Percentiles rank a stretch among this genome's conserved stretches.
Conservation (phyloP, 371 early-diverging fungal genomes). For the Actinomucor elegans region DNA sequence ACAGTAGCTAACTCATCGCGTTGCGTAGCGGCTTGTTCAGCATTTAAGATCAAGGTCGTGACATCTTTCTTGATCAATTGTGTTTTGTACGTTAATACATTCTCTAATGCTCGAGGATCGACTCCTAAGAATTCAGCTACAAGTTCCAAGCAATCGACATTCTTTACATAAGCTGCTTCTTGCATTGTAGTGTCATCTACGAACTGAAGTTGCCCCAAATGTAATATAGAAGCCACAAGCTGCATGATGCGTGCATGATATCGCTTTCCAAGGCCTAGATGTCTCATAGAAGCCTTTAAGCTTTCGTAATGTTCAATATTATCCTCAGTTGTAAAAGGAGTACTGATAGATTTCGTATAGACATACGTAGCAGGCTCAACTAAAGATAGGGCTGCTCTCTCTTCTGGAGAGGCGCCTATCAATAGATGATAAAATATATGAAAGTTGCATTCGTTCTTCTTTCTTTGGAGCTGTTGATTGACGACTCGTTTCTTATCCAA, state of each 20-base stretch:
- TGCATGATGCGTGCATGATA: constrained; percentile 81
- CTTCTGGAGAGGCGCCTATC: constrained; percentile 39
- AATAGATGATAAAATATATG: constrained; percentile 91
- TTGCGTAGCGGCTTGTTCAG: constrained; percentile 69
- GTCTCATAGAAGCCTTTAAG: constrained; percentile 72
- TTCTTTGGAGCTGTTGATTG: constrained; percentile 44
- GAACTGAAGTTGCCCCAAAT: constrained; percentile 86
- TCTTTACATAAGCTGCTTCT: constrained; percentile 73
- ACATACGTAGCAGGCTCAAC: constrained; percentile 18
- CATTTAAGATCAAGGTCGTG: constrained; percentile 82
- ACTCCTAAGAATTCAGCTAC: constrained; percentile 89
- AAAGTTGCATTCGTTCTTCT: constrained; percentile 73
- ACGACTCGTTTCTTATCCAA: constrained; percentile 82
- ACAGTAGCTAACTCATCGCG: constrained; percentile 76
- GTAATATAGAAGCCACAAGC: constrained; percentile 79
- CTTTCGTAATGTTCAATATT: background rate
- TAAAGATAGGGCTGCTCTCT: constrained; percentile 31
- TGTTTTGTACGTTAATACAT: constrained; percentile 84
- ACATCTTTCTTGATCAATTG: constrained; percentile 76
- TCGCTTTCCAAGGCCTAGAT: constrained; percentile 75
- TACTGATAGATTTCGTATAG: constrained; percentile 34
- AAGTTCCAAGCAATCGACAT: constrained; percentile 68
- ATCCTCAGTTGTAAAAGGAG: background rate
- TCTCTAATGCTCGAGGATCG: constrained; percentile 72
- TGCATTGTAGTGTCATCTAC: constrained; percentile 52